These are phyloP conservation scores for Claviceps sorghi DNA, from an alignment of 2,329 filamentous ascomycete genomes.

Conservation along the genomic window DNA sequence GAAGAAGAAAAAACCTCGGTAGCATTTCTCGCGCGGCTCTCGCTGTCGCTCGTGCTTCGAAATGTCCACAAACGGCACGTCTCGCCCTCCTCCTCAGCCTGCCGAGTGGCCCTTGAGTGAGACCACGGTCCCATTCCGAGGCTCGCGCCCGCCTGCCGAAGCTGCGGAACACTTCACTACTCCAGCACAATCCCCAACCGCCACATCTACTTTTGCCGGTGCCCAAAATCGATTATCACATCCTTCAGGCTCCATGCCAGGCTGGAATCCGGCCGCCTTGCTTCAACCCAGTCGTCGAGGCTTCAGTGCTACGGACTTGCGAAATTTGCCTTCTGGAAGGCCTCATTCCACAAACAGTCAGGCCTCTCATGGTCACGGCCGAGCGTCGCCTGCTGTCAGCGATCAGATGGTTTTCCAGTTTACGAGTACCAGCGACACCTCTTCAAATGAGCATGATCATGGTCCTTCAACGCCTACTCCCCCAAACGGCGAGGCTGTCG, in stretches of 20 bases:
- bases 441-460: slow-evolving; percentile 20
- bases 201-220: slow-evolving; percentile 4
- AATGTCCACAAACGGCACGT: slow-evolving; percentile 8
- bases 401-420: slow-evolving; percentile 28
- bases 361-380: slow-evolving; percentile 7
- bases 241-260: slow-evolving; percentile 13
- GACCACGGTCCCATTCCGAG: slow-evolving; percentile 3
- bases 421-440: slow-evolving; percentile 19
- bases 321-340: slow-evolving; percentile 13
- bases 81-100: not conserved
- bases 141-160: slow-evolving; percentile 3
- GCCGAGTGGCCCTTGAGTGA: slow-evolving; percentile 6
- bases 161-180: not conserved
- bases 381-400: slow-evolving; percentile 8
- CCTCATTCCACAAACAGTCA: slow-evolving; percentile 4
- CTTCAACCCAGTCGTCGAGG: slow-evolving; percentile 23
- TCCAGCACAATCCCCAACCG: not conserved
- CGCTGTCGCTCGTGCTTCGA: not conserved
- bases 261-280: slow-evolving; percentile 28
- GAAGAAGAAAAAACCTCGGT: not conserved
- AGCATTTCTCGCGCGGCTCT: not conserved
- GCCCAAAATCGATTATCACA: slow-evolving; percentile 15
- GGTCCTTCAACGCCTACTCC: slow-evolving; percentile 20
- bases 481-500: slow-evolving; percentile 11
- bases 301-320: slow-evolving; percentile 15